Evolutionary conservation across 1,284 basidiomycete genomes (phyloP), one percentile per base, ranked within the genome.

Genomic region (Sanghuangporus sanghuang): DNA sequence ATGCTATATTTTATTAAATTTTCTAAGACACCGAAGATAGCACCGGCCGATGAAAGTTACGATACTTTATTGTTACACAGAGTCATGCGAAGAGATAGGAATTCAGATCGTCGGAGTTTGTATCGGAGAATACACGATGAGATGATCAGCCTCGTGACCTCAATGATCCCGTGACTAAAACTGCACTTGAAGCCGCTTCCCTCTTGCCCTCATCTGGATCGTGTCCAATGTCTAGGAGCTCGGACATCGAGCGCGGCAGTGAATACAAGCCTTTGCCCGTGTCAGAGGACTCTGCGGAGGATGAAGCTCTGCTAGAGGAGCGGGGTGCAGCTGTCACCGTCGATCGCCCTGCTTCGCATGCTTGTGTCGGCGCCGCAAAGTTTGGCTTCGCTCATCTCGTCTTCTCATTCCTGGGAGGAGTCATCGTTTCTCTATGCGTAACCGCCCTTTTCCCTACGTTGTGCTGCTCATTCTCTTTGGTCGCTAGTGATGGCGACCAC

Each of bases 331-430:
- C 11, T 3, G 38, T 14, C 35, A 9, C 40, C 66, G 35, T 65
- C 66, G 48, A 32, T 18, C 55, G 18, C 42, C 49, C 14, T 54
- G 54, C 35, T 39, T 56, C 27, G 44, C 59, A 48, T 57, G 62
- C 63, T 21, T 53, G 57, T n/a, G 73, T 71, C 63, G 66, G 72
- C 12, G 67, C 68, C 39, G 64, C 67, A 35, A 70, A 67, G 55
- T 79, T 77, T 69, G 71, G 67, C 23, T 50, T 71, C 36, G 59
- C 75, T 18, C 77, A 81, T 61, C 67, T 82, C n/a, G 62, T 72
- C 6, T 62, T 73, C 3, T 76, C 82, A 0, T 85, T 84, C 66
- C 66, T 78, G 16, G 71, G 74, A 21, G 83, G 83, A 2, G 70
- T 76, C n/a, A 46, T 80, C 3, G 76, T 78, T 3, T 81, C 78